These are phyloP conservation scores for Lodderomyces beijingensis DNA, from an alignment of 1,139 yeast species.

Conservation along the genomic window DNA sequence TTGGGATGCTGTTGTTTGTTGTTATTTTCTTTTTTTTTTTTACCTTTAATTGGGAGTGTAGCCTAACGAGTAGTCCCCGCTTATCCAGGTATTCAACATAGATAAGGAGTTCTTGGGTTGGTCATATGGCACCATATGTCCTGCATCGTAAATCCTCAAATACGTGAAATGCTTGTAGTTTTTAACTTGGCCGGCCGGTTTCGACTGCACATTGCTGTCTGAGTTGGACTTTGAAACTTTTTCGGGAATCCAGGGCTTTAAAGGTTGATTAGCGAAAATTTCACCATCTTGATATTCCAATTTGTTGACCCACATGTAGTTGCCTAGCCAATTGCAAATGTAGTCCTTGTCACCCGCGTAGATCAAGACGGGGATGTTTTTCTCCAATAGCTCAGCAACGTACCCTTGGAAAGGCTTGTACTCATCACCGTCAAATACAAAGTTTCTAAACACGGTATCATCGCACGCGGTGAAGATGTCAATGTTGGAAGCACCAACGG, in stretches of 20 bases:
- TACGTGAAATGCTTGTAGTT: conserved; percentile 43
- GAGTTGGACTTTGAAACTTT: conserved; percentile 3
- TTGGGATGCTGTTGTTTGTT: too few relatives aligned
- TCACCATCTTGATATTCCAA: conserved; percentile 62
- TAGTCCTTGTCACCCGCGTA: conserved; percentile 87
- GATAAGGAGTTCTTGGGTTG: conserved; percentile 44
- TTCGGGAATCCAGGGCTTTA: conserved; percentile 33
- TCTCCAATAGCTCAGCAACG: conserved; percentile 53
- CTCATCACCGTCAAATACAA: conserved; percentile 62
- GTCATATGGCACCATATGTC: conserved; percentile 51
- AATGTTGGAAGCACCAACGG: conserved; percentile 82
- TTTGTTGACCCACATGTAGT: conserved; percentile 71
- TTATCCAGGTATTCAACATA: conserved; percentile 45
- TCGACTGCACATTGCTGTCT: not conserved
- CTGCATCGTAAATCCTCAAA: conserved; percentile 45
- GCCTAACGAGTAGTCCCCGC: conserved; percentile 27
- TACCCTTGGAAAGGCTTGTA: conserved; percentile 81
- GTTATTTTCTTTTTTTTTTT: too few relatives aligned
- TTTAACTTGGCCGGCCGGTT: conserved; percentile 43
- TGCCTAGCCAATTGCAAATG: conserved; percentile 85
- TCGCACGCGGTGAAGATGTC: conserved; percentile 82
- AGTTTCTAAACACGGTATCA: conserved; percentile 75
- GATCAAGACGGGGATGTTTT: conserved; percentile 63
- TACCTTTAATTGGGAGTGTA: conserved; percentile 2
- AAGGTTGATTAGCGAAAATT: conserved; percentile 42